A percentile compares a stretch with the other conserved stretches of the same genome.
Evolutionary conservation across 805 yeast species (phyloP).

Genomic region (Wickerhamomyces alni): DNA sequence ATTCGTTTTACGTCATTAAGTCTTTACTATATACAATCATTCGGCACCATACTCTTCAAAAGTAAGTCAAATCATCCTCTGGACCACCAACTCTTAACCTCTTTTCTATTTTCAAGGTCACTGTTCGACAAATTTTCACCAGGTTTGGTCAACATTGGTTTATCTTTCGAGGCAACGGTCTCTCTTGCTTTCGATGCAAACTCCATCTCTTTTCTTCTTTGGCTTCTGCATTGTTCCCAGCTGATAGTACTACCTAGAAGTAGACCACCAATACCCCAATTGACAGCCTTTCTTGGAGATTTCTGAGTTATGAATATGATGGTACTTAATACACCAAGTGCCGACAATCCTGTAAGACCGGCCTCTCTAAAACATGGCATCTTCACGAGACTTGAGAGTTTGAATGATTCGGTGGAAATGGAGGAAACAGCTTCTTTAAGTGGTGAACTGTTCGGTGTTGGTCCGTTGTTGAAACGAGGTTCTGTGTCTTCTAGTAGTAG

Average conservation of each 20-base stretch:
- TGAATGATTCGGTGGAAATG: constrained; percentile 45
- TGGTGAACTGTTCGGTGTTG: constrained; percentile 25
- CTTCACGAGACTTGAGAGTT: constrained; percentile 39
- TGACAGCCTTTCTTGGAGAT: constrained; percentile 53
- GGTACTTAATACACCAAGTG: constrained; percentile 64
- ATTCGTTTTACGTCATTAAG: too few species aligned
- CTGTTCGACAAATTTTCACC: constrained; percentile 19
- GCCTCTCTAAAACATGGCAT: constrained; percentile 83
- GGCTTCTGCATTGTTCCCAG: constrained; percentile 88
- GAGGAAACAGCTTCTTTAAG: constrained; percentile 34
- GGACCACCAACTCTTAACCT: constrained; percentile 25
- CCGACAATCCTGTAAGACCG: constrained; percentile 65
- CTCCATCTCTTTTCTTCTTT: constrained; percentile 58
- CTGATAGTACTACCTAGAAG: constrained; percentile 74
- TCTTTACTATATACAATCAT: too few species aligned
- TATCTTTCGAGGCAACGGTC: constrained; percentile 30
- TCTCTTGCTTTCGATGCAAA: constrained; percentile 67
- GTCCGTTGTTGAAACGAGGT: constrained; percentile 31
- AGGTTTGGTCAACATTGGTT: constrained; percentile 28
- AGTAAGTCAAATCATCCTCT: too few species aligned
- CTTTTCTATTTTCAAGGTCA: constrained; percentile 20
- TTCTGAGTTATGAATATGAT: constrained; percentile 65
- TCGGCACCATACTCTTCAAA: too few species aligned
- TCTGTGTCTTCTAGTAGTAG: constrained; percentile 34
- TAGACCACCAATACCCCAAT: constrained; percentile 83